Conservation (phyloP, 768 basidiomycete genomes). For the Tricholoma saponaceum region DNA sequence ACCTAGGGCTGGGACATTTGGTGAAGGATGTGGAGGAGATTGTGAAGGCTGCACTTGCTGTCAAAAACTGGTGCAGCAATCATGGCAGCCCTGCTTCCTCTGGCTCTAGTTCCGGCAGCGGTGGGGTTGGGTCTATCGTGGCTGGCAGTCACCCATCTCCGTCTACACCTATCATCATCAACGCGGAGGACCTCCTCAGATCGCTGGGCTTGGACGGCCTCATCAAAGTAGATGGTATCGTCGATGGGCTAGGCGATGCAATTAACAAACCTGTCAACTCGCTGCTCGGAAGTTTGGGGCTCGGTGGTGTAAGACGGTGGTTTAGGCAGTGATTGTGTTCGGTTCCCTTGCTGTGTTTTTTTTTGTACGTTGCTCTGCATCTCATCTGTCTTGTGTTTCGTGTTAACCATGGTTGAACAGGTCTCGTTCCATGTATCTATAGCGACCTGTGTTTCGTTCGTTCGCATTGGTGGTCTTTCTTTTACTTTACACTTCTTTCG, state of each 20-base stretch:
- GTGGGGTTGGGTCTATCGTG: background rate
- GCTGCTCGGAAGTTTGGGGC: conserved; percentile 7
- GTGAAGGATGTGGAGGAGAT: conserved; percentile 8
- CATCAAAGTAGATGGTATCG: conserved; percentile 6
- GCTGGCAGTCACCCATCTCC: background rate
- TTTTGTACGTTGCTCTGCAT: conserved; percentile 2
- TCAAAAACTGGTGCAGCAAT: conserved; percentile 9
- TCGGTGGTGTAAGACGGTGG: conserved; percentile 12
- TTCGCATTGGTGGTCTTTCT: background rate
- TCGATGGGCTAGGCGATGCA: conserved; percentile 9
- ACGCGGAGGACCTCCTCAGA: conserved; percentile 12
- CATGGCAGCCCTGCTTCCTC: background rate
- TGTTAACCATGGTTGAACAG: background rate
- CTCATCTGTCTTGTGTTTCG: background rate
- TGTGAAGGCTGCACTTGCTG: conserved; percentile 7
- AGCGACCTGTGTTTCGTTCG: conserved; percentile 1
- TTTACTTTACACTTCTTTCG: background rate
- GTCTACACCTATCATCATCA: conserved; percentile 8
- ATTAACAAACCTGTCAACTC: conserved; percentile 5
- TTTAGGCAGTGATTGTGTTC: background rate
- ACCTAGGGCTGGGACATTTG: conserved; percentile 8
- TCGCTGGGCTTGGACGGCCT: conserved; percentile 10
- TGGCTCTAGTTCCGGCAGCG: background rate
- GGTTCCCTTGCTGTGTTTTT: background rate
- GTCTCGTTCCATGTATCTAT: background rate